phyloP scores from a whole-genome alignment of 495 filamentous ascomycete species.

The Platismatia glauca region DNA sequence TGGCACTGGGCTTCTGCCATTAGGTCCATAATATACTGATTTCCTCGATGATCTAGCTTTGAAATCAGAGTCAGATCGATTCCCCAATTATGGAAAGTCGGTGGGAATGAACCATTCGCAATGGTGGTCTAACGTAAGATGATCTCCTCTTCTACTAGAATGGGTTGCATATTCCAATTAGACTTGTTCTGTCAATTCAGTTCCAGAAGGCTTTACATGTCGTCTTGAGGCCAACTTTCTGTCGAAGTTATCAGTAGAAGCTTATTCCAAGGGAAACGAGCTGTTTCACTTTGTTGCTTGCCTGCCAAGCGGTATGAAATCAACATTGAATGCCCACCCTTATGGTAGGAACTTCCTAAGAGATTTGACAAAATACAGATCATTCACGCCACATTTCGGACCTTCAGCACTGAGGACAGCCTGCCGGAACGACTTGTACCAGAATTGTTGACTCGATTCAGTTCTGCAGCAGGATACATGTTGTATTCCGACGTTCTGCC shows the following conservation, averaged over 20 bases:
- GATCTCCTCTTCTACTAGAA: conserved; percentile 8
- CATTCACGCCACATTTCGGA: conserved; percentile 36
- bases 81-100: conserved; percentile 63
- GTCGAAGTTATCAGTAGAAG: not conserved
- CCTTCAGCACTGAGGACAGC: conserved; percentile 26
- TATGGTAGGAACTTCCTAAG: not conserved
- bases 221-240: conserved; percentile 18
- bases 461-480: conserved; percentile 51
- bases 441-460: conserved; percentile 51
- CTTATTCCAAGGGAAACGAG: not conserved
- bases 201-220: not conserved
- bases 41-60: conserved; percentile 32
- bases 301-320: not conserved
- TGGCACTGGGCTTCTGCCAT: not conserved
- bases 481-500: conserved; percentile 45
- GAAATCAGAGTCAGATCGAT: conserved; percentile 35
- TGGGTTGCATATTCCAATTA: not conserved
- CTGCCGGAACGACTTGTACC: conserved; percentile 44
- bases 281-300: not conserved
- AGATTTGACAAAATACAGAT: conserved; percentile 24
- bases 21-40: not conserved
- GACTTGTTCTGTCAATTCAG: not conserved
- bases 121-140: conserved; percentile 60
- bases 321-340: not conserved
- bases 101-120: conserved; percentile 44